phyloP scores from a whole-genome alignment of 768 basidiomycete genomes.

The Pleurotus pulmonarius region DNA sequence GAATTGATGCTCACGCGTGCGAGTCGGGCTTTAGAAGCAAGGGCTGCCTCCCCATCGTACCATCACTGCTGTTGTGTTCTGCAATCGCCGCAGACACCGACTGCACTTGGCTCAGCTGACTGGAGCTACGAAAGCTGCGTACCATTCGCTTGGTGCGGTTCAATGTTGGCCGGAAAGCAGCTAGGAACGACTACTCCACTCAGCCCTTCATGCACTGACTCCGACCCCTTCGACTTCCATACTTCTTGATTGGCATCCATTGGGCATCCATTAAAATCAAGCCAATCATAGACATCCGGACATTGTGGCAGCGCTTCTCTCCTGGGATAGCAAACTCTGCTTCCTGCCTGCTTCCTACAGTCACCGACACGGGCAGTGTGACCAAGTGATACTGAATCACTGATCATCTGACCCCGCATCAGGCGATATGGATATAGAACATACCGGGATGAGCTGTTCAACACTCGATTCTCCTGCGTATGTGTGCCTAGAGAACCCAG shows the following conservation, averaged over 20 bases:
- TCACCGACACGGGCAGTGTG: neutral
- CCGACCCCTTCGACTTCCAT: neutral
- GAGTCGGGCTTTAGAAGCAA: too few species aligned
- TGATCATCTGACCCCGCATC: slow-evolving; percentile 1
- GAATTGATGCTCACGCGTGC: too few species aligned
- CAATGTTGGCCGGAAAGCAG: neutral
- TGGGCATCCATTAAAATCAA: neutral
- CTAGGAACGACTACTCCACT: neutral
- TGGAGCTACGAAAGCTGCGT: neutral
- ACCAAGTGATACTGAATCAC: neutral
- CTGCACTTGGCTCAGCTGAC: neutral
- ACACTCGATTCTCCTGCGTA: neutral
- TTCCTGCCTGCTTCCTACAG: slow-evolving; percentile 5
- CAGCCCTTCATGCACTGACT: neutral
- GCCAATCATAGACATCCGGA: neutral
- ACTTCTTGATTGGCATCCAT: neutral
- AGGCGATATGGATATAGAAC: neutral
- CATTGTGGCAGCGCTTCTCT: neutral
- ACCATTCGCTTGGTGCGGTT: neutral
- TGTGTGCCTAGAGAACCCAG: neutral
- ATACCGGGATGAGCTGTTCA: neutral
- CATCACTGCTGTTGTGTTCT: too few species aligned
- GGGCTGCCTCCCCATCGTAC: too few species aligned
- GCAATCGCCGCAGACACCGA: neutral
- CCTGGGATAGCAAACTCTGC: neutral